These are phyloP conservation scores for Geotrichum klebahnii DNA, from an alignment of 1,139 yeast genomes.

Conservation along the genomic window DNA sequence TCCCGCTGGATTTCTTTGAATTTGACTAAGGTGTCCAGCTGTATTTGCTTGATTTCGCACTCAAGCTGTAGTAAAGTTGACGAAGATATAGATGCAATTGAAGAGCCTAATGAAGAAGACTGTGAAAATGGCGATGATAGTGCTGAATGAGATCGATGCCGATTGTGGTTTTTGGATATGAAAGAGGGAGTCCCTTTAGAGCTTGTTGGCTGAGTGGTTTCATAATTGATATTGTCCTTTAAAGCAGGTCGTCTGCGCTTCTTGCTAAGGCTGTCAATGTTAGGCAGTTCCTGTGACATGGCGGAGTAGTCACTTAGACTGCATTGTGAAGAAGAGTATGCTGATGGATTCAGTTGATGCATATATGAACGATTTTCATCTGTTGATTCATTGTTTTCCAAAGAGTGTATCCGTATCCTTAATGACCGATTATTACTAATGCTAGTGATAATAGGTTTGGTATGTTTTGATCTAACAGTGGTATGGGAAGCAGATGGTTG, in stretches of 20 bases:
- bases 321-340: neutral
- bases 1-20: slow-evolving; percentile 9
- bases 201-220: neutral
- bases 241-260: neutral
- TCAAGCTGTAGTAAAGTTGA: slow-evolving; percentile 12
- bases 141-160: neutral
- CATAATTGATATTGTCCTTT: neutral
- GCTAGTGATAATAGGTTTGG: neutral
- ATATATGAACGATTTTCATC: no score
- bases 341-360: neutral
- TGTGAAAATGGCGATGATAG: no score
- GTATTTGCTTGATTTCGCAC: slow-evolving; percentile 15
- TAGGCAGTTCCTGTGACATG: slow-evolving; percentile 6
- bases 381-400: neutral
- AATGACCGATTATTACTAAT: neutral
- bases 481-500: neutral
- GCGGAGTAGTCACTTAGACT: slow-evolving; percentile 1
- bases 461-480: neutral
- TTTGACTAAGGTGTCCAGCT: slow-evolving; percentile 8
- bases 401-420: neutral
- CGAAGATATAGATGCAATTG: neutral
- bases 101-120: neutral
- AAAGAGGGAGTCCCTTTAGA: neutral
- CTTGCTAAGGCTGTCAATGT: neutral
- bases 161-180: neutral